These are phyloP conservation scores for Coniochaeta sp. DNA, from an alignment of 2,329 filamentous ascomycete species.

Conservation along the genomic window DNA sequence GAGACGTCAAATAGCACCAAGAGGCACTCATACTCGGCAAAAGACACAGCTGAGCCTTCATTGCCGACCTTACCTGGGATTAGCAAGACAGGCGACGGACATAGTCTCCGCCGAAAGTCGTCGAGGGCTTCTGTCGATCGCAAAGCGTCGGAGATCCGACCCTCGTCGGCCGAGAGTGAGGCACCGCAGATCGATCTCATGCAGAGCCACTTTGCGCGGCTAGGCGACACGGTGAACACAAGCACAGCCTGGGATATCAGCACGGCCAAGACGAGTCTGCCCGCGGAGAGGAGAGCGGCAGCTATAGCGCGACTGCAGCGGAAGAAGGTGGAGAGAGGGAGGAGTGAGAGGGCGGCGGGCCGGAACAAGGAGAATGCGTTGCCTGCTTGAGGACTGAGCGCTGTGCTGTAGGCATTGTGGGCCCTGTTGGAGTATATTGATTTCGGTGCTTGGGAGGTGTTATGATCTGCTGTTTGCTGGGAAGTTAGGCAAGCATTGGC, in stretches of 20 bases:
- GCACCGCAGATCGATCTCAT: constrained; percentile 35
- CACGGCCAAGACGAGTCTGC: constrained; percentile 33
- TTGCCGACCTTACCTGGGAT: neutral
- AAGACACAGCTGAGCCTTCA: neutral
- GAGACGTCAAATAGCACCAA: neutral
- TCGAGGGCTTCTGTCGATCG: neutral
- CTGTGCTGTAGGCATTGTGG: constrained; percentile 1
- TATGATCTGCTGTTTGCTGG: neutral
- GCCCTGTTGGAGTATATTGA: constrained; percentile 7
- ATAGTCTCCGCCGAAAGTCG: constrained; percentile 7
- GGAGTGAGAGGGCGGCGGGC: constrained; percentile 21
- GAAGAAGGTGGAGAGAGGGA: constrained; percentile 43
- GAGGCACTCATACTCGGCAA: neutral
- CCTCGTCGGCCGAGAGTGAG: constrained; percentile 18
- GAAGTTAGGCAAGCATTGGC: neutral
- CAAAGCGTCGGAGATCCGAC: constrained; percentile 13
- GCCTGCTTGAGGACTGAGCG: constrained; percentile 17
- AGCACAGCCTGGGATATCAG: constrained; percentile 27
- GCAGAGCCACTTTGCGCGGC: constrained; percentile 34
- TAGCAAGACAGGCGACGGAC: constrained; percentile 8
- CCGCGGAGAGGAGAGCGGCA: constrained; percentile 44
- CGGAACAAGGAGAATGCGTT: constrained; percentile 46
- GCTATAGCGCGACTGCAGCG: constrained; percentile 48
- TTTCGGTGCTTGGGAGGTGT: constrained; percentile 4
- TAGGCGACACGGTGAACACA: constrained; percentile 29